Base-by-base conservation (phyloP, 805 yeast species). In the Teunomyces barrocoloradensis region DNA sequence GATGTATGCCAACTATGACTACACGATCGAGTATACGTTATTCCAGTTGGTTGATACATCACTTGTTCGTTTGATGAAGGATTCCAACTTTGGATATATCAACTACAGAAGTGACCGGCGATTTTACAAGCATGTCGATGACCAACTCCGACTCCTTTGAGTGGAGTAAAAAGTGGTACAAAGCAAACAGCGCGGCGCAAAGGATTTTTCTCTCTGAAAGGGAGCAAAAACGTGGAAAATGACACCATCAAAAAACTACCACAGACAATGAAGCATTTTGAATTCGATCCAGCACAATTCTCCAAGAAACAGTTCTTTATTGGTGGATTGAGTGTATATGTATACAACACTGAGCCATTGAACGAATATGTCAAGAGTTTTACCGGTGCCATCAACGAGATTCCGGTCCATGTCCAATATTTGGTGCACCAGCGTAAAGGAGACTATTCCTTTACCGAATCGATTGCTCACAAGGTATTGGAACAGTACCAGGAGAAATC, bases 401-500 rank as follows among this genome's bases (percentile, higher is more conserved):
- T 69, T 23, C 70, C 64, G 2, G 59, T 74, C 20, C 65, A 71
- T 44, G 77, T 78, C 12, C 56, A 73, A 33, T 75, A 75, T 54
- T 54, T 78, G 12, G 61, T 70, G 11, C 85, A 81, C 54, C 79
- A 77, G 13, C 65, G 85, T 43, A 64, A 63, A 11, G 68, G 69
- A 2, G 60, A 68, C 47, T 65, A 74, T 58, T 52, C 58, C 13
- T 64, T 60, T 46, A 65, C 78, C 21, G 75, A 71, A 51, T 54
- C 65, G 3, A 51, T 76, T 27, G 81, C 80, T 0, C 64, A 67
- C 44, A 58, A 56, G n/a, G 54, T 72, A 6, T 55, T 73, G 17
- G 49, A 64, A 7, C 61, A 64, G 43, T 62, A 59, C 51, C 49
- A 61, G 37, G 44, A 52, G 25, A 57, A 56, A 44, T 39, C 5